Conservation (phyloP, 371 early-diverging fungal genomes). For the Rhizopus stolonifer region DNA sequence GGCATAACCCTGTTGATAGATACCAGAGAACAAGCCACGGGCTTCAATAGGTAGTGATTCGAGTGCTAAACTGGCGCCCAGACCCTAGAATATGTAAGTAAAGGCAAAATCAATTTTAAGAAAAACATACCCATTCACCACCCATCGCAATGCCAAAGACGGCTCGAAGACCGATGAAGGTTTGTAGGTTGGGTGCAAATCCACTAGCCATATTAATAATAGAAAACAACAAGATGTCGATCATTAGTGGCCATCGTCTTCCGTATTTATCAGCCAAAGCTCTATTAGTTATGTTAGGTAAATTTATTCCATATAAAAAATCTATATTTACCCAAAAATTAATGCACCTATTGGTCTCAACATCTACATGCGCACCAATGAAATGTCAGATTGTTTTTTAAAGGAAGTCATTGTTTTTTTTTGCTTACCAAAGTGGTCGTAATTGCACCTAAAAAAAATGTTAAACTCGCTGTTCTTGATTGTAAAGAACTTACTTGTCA, state of each 20-base stretch:
- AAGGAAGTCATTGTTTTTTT: no score
- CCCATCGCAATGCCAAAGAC: conserved; percentile 76
- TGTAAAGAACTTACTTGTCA: conserved; percentile 43
- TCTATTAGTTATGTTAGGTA: conserved; percentile 21
- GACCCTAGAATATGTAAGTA: conserved; percentile 41
- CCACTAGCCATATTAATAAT: conserved; percentile 68
- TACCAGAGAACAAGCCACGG: conserved; percentile 73
- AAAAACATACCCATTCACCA: conserved; percentile 63
- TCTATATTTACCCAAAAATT: conserved; percentile 60
- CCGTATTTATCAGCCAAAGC: conserved; percentile 66
- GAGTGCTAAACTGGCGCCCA: conserved; percentile 71
- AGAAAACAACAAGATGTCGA: conserved; percentile 64
- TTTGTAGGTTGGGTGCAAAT: conserved; percentile 57
- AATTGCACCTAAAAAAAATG: conserved; percentile 34
- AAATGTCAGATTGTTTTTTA: conserved; percentile 3
- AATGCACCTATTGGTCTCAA: conserved; percentile 71
- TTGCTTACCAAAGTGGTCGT: conserved; percentile 40
- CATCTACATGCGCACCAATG: conserved; percentile 34
- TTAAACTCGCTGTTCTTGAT: conserved; percentile 6
- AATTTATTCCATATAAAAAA: no score
- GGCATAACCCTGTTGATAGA: conserved; percentile 72
- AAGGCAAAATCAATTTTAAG: no score
- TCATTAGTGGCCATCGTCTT: conserved; percentile 68
- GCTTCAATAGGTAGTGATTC: conserved; percentile 66
- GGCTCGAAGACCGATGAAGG: conserved; percentile 51